Evolutionary conservation across 1,284 basidiomycete species (phyloP), one percentile per base, ranked within the genome.

Genomic region (Moesziomyces antarcticus): DNA sequence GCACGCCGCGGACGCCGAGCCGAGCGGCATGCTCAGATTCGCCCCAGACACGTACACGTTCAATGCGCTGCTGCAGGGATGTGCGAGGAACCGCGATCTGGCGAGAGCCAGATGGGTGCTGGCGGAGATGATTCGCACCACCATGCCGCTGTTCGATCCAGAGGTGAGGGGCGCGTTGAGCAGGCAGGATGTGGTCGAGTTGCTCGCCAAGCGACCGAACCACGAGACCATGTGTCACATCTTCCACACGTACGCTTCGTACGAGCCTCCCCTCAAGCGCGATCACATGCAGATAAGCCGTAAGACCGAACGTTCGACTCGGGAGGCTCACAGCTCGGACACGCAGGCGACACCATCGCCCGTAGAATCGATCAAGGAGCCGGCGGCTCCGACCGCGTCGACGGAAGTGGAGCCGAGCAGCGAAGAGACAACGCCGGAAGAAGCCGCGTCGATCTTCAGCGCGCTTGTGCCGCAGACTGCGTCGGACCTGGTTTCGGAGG

Each of bases 221-320:
- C 90, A 91, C 57, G 89, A 91, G 75, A 88, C 92, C 25, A 89
- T 98, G 88, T 88, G 89, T 72, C 90, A 93, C 77, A 85, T 97
- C 9, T 94, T 98, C 84, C 91, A 94, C 85, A 88, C 93, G 1
- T 98, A 98, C 85, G 90, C 93, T 0, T 85, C 91, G 1, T 96
- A 93, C 85, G 87, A 86, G 48, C 90, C 92, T 1, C 73, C 81
- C 6, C 54, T 86, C 37, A 67, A 56, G 33, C 52, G 74, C 14
- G 33, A 45, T 24, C 57, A 70, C 50, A 50, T 50, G 44, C 49
- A 46, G 37, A 40, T 40, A 16, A 40, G 16, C 16, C 16, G 37
- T 2, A 18, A 16, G 37, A 14, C 37, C 37, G 18, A 40, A 1
- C 11, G 11, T 11, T 18, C 41, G n/a, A 30, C 40, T 10, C 5